Percentiles rank a stretch among this genome's conserved stretches.
These are phyloP conservation scores for Cladosporium sp. DNA, from an alignment of 2,329 filamentous ascomycete genomes.

Conservation along the genomic window DNA sequence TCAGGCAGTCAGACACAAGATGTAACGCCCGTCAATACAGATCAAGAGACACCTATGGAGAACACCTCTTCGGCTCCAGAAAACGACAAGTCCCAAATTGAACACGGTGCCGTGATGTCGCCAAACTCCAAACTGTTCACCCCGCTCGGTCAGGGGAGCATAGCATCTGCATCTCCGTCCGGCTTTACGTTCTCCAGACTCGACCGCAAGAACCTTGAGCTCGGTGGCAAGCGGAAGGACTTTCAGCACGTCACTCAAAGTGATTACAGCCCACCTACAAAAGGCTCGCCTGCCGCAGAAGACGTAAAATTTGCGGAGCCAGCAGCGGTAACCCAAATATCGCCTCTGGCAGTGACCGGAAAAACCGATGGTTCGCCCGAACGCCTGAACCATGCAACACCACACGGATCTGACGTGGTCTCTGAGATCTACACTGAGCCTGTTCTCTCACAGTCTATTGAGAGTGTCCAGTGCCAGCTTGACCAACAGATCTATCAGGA, in stretches of 20 bases:
- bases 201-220: background rate
- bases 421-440: background rate
- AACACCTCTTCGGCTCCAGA: background rate
- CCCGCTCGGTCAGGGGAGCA: background rate
- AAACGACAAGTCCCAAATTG: background rate
- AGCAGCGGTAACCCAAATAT: background rate
- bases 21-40: background rate
- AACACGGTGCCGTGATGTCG: background rate
- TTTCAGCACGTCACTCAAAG: background rate
- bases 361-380: background rate
- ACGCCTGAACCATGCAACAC: background rate
- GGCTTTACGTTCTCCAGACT: background rate
- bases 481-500: constrained; percentile 1
- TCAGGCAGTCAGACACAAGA: background rate
- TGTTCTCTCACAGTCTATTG: background rate
- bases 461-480: background rate
- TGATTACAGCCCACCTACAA: background rate
- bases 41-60: background rate
- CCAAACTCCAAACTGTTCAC: background rate
- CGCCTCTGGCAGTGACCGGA: background rate
- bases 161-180: background rate
- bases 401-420: background rate
- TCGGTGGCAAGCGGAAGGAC: background rate
- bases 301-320: background rate
- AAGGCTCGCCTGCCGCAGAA: background rate